Percentiles rank a stretch among this genome's conserved stretches.
phyloP scores from a whole-genome alignment of 805 yeast species.

The Metschnikowia sp. region DNA sequence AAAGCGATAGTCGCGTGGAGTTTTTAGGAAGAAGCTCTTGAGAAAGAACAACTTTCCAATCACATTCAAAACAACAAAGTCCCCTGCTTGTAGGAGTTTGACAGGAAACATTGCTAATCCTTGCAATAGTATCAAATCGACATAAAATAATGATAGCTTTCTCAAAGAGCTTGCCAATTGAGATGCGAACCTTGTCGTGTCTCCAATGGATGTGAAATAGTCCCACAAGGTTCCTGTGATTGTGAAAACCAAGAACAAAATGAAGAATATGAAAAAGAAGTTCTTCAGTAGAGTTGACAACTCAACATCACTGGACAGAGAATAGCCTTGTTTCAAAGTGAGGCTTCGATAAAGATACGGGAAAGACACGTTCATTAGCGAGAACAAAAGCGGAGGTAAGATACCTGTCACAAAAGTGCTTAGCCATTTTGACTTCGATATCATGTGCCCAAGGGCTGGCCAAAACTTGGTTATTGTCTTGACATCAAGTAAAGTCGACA shows the following conservation, averaged over 20 bases:
- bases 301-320: conserved; percentile 58
- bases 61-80: conserved; percentile 44
- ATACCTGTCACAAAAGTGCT: conserved; percentile 59
- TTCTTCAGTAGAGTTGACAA: conserved; percentile 55
- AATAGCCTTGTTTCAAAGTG: conserved; percentile 49
- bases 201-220: conserved; percentile 54
- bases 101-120: conserved; percentile 66
- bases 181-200: conserved; percentile 57
- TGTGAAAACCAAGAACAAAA: conserved; percentile 58
- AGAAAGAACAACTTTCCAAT: conserved; percentile 37
- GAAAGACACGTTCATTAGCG: conserved; percentile 48
- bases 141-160: conserved; percentile 51
- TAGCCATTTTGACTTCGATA: conserved; percentile 47
- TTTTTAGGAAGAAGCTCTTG: conserved; percentile 38
- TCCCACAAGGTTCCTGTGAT: conserved; percentile 61
- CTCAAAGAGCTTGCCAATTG: conserved; percentile 52
- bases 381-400: conserved; percentile 58
- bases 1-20: conserved; percentile 51
- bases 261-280: conserved; percentile 58
- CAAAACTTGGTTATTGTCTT: conserved; percentile 54
- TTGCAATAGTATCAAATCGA: conserved; percentile 63
- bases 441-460: conserved; percentile 56
- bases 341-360: conserved; percentile 56
- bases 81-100: conserved; percentile 53
- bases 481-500: conserved; percentile 54